Conservation (phyloP, 768 basidiomycete species). For the Chalciporus pseudorubinellus region DNA sequence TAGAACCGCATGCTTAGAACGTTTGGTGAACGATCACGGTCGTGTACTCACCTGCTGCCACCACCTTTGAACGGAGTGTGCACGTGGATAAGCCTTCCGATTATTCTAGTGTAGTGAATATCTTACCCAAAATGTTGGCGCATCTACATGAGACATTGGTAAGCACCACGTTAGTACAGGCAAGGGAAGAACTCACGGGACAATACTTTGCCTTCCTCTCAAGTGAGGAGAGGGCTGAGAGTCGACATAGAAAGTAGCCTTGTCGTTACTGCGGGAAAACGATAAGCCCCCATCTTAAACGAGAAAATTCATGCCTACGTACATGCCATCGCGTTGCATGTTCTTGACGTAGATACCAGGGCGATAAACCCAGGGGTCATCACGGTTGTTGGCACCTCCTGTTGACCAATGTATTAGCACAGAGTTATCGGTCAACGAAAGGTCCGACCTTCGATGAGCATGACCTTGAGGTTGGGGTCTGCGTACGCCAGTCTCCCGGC, state of each 20-base stretch:
- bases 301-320: conserved; percentile 21
- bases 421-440: not conserved
- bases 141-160: conserved; percentile 40
- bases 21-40: not conserved
- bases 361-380: conserved; percentile 73
- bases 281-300: not conserved
- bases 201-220: conserved; percentile 63
- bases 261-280: conserved; percentile 55
- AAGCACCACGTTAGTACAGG: not conserved
- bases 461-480: conserved; percentile 69
- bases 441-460: conserved; percentile 64
- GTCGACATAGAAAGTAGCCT: conserved; percentile 71
- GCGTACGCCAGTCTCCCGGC: conserved; percentile 70
- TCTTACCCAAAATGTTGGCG: conserved; percentile 58
- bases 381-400: conserved; percentile 70
- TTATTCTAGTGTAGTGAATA: not conserved
- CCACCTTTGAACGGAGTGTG: conserved; percentile 35
- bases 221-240: conserved; percentile 54
- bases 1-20: conserved; percentile 23
- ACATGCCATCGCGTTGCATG: conserved; percentile 71
- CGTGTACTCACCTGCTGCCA: conserved; percentile 47
- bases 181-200: conserved; percentile 47
- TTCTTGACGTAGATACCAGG: conserved; percentile 70
- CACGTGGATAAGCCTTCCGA: not conserved
- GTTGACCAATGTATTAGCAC: not conserved